Percentiles rank a stretch among this genome's conserved stretches.
Conservation (phyloP, 2,329 filamentous ascomycete species). For the Fusarium tupiense region DNA sequence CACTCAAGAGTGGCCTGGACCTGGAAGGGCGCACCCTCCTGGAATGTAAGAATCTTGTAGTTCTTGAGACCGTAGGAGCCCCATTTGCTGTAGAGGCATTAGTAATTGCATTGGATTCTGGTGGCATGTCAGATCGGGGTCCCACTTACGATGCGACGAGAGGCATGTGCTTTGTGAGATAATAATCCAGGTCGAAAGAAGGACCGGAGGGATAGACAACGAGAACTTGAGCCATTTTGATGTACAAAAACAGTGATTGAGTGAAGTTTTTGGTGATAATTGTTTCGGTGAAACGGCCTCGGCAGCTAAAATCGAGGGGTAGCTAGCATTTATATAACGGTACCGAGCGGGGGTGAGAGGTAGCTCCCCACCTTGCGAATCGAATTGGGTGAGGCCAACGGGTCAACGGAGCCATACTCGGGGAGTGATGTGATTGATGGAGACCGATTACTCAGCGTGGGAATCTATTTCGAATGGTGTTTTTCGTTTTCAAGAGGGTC, state of each 20-base stretch:
- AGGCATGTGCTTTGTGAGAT: conserved; percentile 42
- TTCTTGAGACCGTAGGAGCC: conserved; percentile 25
- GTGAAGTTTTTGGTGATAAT: neutral
- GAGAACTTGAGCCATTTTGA: conserved; percentile 38
- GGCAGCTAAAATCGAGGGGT: conserved; percentile 19
- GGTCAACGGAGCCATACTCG: conserved; percentile 15
- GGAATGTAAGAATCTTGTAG: conserved; percentile 37
- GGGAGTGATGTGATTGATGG: conserved; percentile 6
- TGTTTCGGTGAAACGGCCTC: neutral
- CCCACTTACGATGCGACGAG: conserved; percentile 35
- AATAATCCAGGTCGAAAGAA: conserved; percentile 42
- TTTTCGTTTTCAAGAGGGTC: neutral
- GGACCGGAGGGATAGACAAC: conserved; percentile 42
- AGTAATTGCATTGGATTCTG: neutral
- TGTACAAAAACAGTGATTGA: neutral
- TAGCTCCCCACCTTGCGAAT: conserved; percentile 16
- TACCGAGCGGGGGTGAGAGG: neutral
- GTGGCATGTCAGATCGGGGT: neutral
- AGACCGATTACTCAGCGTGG: conserved; percentile 7
- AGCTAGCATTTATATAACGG: neutral
- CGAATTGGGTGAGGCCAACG: neutral
- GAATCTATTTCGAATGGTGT: neutral
- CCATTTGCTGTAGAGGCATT: conserved; percentile 27
- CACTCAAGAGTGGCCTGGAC: conserved; percentile 40
- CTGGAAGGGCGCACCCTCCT: conserved; percentile 32